Evolutionary conservation across 306 rosid species (phyloP), one percentile per base, ranked within the genome.

Genomic region (Cucurbita pepo): DNA sequence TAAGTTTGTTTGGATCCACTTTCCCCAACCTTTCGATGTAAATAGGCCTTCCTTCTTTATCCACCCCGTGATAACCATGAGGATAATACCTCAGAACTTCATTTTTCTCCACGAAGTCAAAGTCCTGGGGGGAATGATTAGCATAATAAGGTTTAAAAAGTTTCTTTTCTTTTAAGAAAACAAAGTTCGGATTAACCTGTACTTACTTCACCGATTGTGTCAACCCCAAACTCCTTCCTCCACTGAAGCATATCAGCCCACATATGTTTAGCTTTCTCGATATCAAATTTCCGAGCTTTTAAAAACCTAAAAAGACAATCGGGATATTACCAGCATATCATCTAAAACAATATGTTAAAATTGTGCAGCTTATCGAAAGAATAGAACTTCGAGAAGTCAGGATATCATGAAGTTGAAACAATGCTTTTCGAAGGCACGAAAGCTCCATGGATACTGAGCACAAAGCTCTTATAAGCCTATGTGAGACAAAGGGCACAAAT

Each of bases 231-330:
- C 16, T 92, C 97, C 83, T 79, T 88, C 83, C 97, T 90, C 97
- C 97, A 92, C 70, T 85, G 89, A 60, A 92, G 85, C 97, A 92
- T 92, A 79, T 92, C 96, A 4, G 89, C 91, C 96, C 96, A 92
- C 97, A 92, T 92, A 83, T 86, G 86, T 91, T 91, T 94, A 69
- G 99, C 96, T 22, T 85, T 94, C 73, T 94, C 97, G 44, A 83
- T 61, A 74, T 94, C 99, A 73, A 94, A 89, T 75, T 91, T 94
- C 78, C 99, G 91, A 67, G 99, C 99, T 81, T 94, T 94, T 52
- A 94, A 81, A 77, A 91, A 94, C 80, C 99, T 94, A 83, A 25
- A 38, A 75, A 48, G 59, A 54, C 1, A 4, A 69, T 1, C 52
- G 44, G 53, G n/a, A 75, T 58, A 56, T 60, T 69, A 72, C 65